Evolutionary conservation across 2,329 filamentous ascomycete genomes (phyloP).

Genomic region (Endoconidiophora polonica): DNA sequence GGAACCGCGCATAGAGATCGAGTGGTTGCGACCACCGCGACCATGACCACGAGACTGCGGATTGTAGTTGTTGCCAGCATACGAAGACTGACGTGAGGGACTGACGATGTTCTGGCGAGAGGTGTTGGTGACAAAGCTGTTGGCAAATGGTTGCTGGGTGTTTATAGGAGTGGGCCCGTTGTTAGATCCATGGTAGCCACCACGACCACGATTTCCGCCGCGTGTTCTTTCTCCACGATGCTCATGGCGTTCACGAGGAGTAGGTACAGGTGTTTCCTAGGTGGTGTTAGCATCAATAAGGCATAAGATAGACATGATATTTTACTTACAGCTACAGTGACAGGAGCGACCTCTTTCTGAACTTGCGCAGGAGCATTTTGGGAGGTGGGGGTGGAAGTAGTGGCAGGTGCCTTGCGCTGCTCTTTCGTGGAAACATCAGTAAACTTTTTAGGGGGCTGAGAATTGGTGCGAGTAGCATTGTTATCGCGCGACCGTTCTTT

Average conservation of each 20-base stretch:
- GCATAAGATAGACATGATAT: neutral
- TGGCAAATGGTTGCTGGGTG: constrained; percentile 7
- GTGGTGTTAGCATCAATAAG: neutral
- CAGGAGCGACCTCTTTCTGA: constrained; percentile 25
- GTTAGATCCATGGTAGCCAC: constrained; percentile 23
- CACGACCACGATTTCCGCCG: constrained; percentile 30
- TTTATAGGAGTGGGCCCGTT: constrained; percentile 18
- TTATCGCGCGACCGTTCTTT: constrained; percentile 10
- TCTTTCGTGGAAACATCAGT: constrained; percentile 27
- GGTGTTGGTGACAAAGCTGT: constrained; percentile 5
- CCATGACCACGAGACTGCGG: constrained; percentile 7
- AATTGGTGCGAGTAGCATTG: constrained; percentile 19
- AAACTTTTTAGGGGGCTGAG: constrained; percentile 21
- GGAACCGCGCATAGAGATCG: constrained; percentile 24
- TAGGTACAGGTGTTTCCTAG: constrained; percentile 6
- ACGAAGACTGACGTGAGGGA: constrained; percentile 11
- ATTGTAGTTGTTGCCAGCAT: constrained; percentile 10
- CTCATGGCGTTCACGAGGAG: constrained; percentile 18
- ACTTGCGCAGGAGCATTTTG: constrained; percentile 3
- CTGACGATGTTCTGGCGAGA: constrained; percentile 11
- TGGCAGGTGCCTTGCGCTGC: constrained; percentile 28
- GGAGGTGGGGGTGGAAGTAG: constrained; percentile 18
- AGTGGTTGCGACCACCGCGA: constrained; percentile 19
- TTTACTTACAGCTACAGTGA: constrained; percentile 22
- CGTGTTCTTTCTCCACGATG: constrained; percentile 26